phyloP scores from a whole-genome alignment of 2,329 filamentous ascomycete genomes.

The Cylindrodendrum hubeiense region DNA sequence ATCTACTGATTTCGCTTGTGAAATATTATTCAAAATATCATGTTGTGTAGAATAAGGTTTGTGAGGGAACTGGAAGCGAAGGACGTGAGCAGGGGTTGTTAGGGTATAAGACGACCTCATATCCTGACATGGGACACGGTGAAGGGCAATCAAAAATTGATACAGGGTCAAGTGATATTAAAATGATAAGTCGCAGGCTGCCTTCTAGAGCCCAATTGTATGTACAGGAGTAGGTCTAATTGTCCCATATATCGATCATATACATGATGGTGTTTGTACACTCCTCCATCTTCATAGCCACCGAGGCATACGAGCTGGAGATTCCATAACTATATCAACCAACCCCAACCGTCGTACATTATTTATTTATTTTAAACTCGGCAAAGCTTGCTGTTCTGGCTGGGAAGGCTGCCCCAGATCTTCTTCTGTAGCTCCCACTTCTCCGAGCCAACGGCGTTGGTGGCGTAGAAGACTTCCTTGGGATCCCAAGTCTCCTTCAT shows the following conservation, averaged over 20 bases:
- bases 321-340: neutral
- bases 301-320: neutral
- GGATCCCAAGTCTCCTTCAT: slow-evolving; percentile 65
- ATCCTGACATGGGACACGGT: neutral
- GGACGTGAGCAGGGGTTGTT: too few species aligned
- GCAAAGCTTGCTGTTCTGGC: slow-evolving; percentile 34
- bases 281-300: neutral
- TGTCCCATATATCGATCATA: neutral
- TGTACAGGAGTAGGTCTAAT: neutral
- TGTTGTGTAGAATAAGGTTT: too few species aligned
- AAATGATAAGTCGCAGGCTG: neutral
- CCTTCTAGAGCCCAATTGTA: neutral
- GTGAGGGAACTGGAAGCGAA: too few species aligned
- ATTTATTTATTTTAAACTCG: slow-evolving; percentile 11
- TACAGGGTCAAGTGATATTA: neutral
- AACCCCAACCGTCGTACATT: neutral
- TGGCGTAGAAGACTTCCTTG: slow-evolving; percentile 60
- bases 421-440: slow-evolving; percentile 55
- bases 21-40: too few species aligned
- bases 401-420: slow-evolving; percentile 32
- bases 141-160: neutral
- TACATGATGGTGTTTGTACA: neutral
- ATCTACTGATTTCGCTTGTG: too few species aligned
- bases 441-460: slow-evolving; percentile 63
- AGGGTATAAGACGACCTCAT: too few species aligned